Evolutionary conservation across 768 basidiomycete genomes (phyloP).

Genomic region (Amyloporia xantha): DNA sequence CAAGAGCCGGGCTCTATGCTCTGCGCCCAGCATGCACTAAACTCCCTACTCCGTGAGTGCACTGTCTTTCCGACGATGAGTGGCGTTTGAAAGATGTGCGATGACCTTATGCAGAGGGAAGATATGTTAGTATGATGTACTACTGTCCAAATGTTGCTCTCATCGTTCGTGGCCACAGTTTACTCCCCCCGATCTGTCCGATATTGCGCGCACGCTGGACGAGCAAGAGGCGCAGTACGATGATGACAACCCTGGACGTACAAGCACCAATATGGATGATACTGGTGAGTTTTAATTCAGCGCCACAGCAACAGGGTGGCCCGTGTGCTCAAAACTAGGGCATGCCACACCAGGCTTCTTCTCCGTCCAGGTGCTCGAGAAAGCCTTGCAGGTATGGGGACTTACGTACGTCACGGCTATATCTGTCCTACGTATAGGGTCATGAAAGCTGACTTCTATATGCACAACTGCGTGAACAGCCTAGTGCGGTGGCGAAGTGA

Average conservation of each 20-base stretch:
- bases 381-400: slow-evolving; percentile 80
- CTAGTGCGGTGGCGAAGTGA: slow-evolving; percentile 83
- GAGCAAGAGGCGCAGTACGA: slow-evolving; percentile 55
- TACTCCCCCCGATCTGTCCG: slow-evolving; percentile 70
- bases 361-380: slow-evolving; percentile 83
- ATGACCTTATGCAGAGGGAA: slow-evolving; percentile 33
- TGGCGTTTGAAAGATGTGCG: no score
- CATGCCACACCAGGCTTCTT: slow-evolving; percentile 91
- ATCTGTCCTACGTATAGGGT: no score
- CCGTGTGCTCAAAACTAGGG: no score
- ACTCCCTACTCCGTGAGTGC: slow-evolving; percentile 67
- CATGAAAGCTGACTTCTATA: not conserved
- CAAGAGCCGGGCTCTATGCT: slow-evolving; percentile 78
- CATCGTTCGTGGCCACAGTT: slow-evolving; percentile 41
- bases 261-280: slow-evolving; percentile 86
- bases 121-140: slow-evolving; percentile 35
- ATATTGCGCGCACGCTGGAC: slow-evolving; percentile 66
- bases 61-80: not conserved
- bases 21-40: slow-evolving; percentile 84
- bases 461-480: slow-evolving; percentile 30
- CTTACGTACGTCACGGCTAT: slow-evolving; percentile 60
- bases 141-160: slow-evolving; percentile 13
- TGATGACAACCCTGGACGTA: slow-evolving; percentile 33
- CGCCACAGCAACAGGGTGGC: no score
- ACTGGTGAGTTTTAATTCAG: slow-evolving; percentile 53